Conservation (phyloP, 495 filamentous ascomycete genomes). For the Daldinia loculata region DNA sequence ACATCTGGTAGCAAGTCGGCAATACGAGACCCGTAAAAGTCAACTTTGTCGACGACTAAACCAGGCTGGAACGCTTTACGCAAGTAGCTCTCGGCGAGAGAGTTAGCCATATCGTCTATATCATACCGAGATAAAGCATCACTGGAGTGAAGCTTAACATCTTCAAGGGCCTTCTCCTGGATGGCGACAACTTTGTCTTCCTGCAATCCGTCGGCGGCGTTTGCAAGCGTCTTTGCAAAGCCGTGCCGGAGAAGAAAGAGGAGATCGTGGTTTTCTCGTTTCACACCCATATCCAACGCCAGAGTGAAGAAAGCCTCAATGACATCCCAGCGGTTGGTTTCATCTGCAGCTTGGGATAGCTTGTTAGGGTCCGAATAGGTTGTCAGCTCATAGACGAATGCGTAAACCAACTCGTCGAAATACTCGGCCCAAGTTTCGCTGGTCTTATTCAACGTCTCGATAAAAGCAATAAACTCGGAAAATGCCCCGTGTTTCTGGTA, state of each 20-base stretch:
- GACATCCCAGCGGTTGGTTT: conserved; percentile 40
- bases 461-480: conserved; percentile 42
- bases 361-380: conserved; percentile 19
- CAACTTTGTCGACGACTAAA: conserved; percentile 25
- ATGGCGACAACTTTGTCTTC: conserved; percentile 36
- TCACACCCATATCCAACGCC: conserved; percentile 42
- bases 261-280: conserved; percentile 43
- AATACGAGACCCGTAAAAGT: conserved; percentile 29
- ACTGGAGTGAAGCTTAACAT: conserved; percentile 27
- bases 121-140: conserved; percentile 32
- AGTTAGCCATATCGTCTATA: conserved; percentile 32
- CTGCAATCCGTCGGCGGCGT: conserved; percentile 13
- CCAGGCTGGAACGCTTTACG: conserved; percentile 34
- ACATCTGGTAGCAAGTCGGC: conserved; percentile 34
- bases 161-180: conserved; percentile 36
- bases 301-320: conserved; percentile 47
- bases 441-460: conserved; percentile 43
- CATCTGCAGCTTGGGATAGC: conserved; percentile 38
- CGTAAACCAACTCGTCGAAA: conserved; percentile 43
- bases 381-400: conserved; percentile 33
- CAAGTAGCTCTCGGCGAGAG: conserved; percentile 37
- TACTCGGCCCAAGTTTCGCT: conserved; percentile 38
- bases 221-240: conserved; percentile 42
- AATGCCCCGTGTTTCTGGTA: conserved; percentile 39
- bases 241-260: conserved; percentile 46